Conservation (phyloP, 2,329 filamentous ascomycete genomes). For the Xylariaceae sp. region DNA sequence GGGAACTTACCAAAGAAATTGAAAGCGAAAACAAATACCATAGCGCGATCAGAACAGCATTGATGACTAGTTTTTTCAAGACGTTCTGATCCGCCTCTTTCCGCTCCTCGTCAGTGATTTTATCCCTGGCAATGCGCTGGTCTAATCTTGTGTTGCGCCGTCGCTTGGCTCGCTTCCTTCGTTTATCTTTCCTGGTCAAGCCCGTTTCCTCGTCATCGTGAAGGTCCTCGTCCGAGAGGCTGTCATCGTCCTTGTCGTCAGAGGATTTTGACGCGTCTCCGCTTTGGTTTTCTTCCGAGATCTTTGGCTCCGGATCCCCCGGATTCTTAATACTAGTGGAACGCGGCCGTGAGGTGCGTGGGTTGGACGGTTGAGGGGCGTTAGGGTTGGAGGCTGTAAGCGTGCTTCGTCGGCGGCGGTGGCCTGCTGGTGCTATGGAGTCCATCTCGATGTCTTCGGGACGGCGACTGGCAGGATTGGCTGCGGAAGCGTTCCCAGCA, state of each 20-base stretch:
- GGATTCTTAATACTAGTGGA: conserved; percentile 34
- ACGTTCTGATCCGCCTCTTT: conserved; percentile 77
- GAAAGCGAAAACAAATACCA: conserved; percentile 94
- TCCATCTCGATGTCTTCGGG: conserved; percentile 59
- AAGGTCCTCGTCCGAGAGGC: conserved; percentile 70
- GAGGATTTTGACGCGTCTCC: conserved; percentile 27
- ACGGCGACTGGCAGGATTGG: conserved; percentile 30
- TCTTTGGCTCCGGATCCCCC: conserved; percentile 47
- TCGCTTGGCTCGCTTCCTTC: conserved; percentile 67
- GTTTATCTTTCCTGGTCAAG: conserved; percentile 72
- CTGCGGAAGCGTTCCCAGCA: conserved; percentile 29
- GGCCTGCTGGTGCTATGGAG: conserved; percentile 50
- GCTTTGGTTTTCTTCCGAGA: conserved; percentile 47
- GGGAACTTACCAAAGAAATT: conserved; percentile 76
- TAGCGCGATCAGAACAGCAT: conserved; percentile 77
- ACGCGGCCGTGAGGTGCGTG: conserved; percentile 31
- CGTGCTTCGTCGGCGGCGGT: conserved; percentile 60
- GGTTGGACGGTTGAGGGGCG: conserved; percentile 23
- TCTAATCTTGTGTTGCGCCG: conserved; percentile 70
- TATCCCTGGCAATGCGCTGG: conserved; percentile 66
- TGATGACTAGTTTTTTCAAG: conserved; percentile 68
- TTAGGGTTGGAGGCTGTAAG: conserved; percentile 45
- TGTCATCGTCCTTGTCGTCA: conserved; percentile 50
- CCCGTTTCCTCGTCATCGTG: conserved; percentile 91
- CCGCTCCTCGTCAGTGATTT: conserved; percentile 71